Evolutionary conservation across 345 rosid species (phyloP), one percentile per base, ranked within the genome.

Genomic region (Nasturtium officinale): DNA sequence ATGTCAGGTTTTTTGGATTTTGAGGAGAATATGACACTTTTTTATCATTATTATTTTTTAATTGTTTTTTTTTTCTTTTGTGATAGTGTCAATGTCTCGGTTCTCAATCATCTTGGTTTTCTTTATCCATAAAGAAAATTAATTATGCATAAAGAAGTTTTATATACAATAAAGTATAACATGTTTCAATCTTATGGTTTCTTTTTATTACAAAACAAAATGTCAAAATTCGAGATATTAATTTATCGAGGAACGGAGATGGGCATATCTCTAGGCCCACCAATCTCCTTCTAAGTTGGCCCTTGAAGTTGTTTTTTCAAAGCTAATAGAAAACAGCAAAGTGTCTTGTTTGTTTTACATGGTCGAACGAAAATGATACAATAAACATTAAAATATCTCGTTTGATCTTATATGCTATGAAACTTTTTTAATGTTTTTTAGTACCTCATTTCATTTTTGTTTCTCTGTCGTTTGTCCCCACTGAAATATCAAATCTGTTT

Each of bases 1-100:
- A 62, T 69, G 79, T 77, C 80, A 77, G 79, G 70, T 70, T 70
- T 76, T 77, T 63, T 64, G 71, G 76, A 77, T 63, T 77, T 77
- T 77, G 80, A 77, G 80, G 76, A 77, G 76, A 77, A 70, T 70
- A 64, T 69, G 71, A 70, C 76, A 70, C 71, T 62, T 63, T 63
- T 71, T 67, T 59, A 69, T 76, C 61, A 61, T 74, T 67, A 58
- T 59, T 52, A 4, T 61, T 59, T 59, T 51, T 17, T 26, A 50
- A n/a, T n/a, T n/a, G n/a, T 26, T 46, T 7, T 12, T 55, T 30
- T 40, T 33, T 29, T 38, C 7, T 9, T 33, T 13, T 55, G 48
- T 60, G 56, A 17, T 68, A 68, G 21, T 75, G 73, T 75, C 78
- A 67, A 56, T 67, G 62, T 67, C 74, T 60, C 61, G 37, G 11